Evolutionary conservation across 176 grass and related monocot species (phyloP), one percentile per base, ranked within the genome.

Genomic region (Bothriochloa decipiens): DNA sequence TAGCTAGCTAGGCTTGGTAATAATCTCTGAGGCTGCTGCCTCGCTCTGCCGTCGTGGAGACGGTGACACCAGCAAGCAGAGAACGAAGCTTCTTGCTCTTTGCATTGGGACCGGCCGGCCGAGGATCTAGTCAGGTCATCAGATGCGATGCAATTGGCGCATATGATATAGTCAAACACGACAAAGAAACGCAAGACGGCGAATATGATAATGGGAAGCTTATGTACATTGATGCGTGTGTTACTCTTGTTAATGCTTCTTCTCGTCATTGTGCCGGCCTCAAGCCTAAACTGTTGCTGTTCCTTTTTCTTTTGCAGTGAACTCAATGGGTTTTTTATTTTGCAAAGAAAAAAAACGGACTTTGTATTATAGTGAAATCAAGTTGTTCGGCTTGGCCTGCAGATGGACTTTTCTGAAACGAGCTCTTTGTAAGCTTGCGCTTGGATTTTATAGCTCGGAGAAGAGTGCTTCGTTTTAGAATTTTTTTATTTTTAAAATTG

Each of bases 211-310:
- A 72, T 15, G 12, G n/a, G 22, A 8, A 68, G 29, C 37, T 37
- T 57, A 81, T 85, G 49, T 55, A 0, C 42, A 60, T 1, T 55
- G 85, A 81, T 67, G 77, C 42, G 58, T 15, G 23, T 27, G 10
- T 74, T 86, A 55, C 20, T 28, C 6, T 74, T 86, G 33, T 86
- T 74, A 53, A 41, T 81, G n/a, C 42, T 3, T 61, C 75, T 79
- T 78, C 52, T 71, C 65, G 50, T 81, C 57, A 41, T 29, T 61
- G 67, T 86, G 84, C 84, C 84, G 84, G 84, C 84, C 84, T 11
- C 9, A 61, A 49, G 14, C 46, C 47, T 49, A 50, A 50, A 9
- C 25, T 76, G 14, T 67, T 13, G 60, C 26, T 74, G 2, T 36
- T 39, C 17, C 5, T 26, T 57, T 15, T 41, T 68, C 22, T 18